These are phyloP conservation scores for Xylariaceae sp. DNA, from an alignment of 2,329 filamentous ascomycete species.

Conservation along the genomic window DNA sequence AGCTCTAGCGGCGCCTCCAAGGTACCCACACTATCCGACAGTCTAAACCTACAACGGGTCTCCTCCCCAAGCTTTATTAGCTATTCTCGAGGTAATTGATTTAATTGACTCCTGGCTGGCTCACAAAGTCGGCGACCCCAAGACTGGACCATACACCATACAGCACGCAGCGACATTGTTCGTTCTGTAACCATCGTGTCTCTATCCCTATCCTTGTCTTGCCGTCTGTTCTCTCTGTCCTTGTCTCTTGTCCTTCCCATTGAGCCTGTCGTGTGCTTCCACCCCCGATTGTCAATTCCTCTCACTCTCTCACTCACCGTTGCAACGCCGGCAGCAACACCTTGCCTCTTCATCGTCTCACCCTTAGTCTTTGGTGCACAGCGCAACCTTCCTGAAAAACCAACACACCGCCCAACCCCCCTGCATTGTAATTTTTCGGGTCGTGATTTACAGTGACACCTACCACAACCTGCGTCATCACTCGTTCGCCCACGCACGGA, in stretches of 20 bases:
- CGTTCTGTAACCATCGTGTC: background rate
- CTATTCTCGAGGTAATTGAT: background rate
- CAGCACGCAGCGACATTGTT: background rate
- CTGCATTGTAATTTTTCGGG: background rate
- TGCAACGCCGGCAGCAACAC: constrained; percentile 9
- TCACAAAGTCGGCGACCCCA: background rate
- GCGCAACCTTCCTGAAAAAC: constrained; percentile 6
- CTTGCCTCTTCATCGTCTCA: constrained; percentile 2
- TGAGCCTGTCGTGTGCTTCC: background rate
- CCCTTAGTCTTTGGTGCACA: constrained; percentile 12
- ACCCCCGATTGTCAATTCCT: background rate
- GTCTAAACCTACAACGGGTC: background rate
- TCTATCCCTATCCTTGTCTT: too few species aligned
- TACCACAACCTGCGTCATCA: constrained; percentile 4
- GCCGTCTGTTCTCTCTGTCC: too few species aligned
- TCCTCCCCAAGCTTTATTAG: background rate
- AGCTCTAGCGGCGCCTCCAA: background rate
- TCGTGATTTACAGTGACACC: constrained; percentile 7
- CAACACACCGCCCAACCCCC: constrained; percentile 5
- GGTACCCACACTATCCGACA: background rate
- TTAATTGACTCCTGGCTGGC: too few species aligned
- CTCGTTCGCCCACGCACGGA: background rate
- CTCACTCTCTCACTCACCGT: background rate
- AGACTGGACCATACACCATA: background rate
- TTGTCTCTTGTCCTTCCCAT: background rate